Percentiles rank a stretch among this genome's conserved stretches.
Conservation (phyloP, 2,329 filamentous ascomycete species). For the Aspergillus sp. region DNA sequence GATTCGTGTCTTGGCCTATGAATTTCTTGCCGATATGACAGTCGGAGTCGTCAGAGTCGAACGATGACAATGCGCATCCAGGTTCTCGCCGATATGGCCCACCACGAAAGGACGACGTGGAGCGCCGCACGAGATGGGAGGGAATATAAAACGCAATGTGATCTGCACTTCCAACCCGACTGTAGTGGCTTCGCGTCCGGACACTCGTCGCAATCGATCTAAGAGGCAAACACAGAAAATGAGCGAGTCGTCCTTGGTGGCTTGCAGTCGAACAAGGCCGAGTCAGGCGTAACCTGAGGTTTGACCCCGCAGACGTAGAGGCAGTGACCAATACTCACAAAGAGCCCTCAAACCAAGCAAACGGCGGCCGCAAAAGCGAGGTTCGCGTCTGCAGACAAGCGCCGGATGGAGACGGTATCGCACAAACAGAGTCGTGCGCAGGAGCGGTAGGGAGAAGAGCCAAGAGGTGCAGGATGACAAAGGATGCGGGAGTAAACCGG, state of each 20-base stretch:
- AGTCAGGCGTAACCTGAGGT: slow-evolving; percentile 3
- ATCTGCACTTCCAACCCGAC: slow-evolving; percentile 6
- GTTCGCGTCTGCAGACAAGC: no score
- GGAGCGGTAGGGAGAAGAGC: no score
- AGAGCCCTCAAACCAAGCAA: no score
- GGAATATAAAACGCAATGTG: slow-evolving; percentile 8
- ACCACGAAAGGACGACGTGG: slow-evolving; percentile 16
- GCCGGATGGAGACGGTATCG: no score
- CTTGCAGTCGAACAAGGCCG: slow-evolving; percentile 3
- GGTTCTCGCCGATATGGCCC: slow-evolving; percentile 14
- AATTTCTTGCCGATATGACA: slow-evolving; percentile 18
- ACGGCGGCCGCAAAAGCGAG: no score
- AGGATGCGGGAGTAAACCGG: no score
- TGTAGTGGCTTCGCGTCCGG: slow-evolving; percentile 1
- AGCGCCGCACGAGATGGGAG: slow-evolving; percentile 15
- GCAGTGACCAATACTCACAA: slow-evolving; percentile 5
- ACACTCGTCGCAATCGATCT: slow-evolving; percentile 6
- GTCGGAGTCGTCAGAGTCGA: slow-evolving; percentile 16
- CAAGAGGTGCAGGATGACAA: no score
- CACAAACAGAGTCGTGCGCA: no score
- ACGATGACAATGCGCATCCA: slow-evolving; percentile 23
- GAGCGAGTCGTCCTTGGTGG: no score
- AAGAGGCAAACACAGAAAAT: no score
- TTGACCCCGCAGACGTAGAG: slow-evolving; percentile 5
- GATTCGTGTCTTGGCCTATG: slow-evolving; percentile 28